Percentiles rank a stretch among this genome's conserved stretches.
phyloP scores from a whole-genome alignment of 164 flowering plant genomes.

The Vitis amurensis region DNA sequence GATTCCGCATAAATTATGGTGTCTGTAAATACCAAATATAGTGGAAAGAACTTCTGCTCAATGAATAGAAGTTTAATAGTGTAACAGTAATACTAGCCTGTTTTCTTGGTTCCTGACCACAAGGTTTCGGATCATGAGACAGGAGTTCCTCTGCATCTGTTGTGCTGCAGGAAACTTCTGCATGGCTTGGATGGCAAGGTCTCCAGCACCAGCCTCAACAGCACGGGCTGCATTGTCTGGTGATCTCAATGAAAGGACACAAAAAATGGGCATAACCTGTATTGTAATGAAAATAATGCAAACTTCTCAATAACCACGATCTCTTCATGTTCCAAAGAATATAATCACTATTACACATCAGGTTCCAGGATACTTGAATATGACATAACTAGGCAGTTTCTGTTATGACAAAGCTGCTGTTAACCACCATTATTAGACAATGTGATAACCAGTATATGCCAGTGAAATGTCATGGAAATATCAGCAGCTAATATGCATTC shows the following conservation, averaged over 20 bases:
- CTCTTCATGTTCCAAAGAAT: not conserved
- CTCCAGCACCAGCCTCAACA: slow-evolving; percentile 94
- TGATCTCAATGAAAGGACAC: slow-evolving; percentile 69
- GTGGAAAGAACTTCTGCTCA: not conserved
- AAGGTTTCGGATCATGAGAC: slow-evolving; percentile 93
- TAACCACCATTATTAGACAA: too few relatives aligned
- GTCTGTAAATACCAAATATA: not conserved
- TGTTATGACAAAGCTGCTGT: too few relatives aligned
- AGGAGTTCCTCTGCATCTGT: slow-evolving; percentile 73
- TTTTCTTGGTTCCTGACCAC: slow-evolving; percentile 83
- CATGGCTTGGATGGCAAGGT: slow-evolving; percentile 85
- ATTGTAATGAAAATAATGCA: slow-evolving; percentile 3
- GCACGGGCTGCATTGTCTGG: slow-evolving; percentile 86
- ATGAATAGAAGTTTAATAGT: too few relatives aligned
- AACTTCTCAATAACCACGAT: not conserved
- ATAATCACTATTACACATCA: not conserved
- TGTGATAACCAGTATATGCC: too few relatives aligned
- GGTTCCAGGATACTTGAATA: not conserved
- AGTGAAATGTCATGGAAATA: not conserved
- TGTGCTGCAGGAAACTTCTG: slow-evolving; percentile 66
- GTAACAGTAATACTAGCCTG: slow-evolving; percentile 46
- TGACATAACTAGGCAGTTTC: not conserved
- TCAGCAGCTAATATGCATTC: not conserved
- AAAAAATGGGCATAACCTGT: slow-evolving; percentile 79
- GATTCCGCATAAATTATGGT: not conserved